Evolutionary conservation across 148 eudicot genomes (phyloP), one percentile per base, ranked within the genome.

Genomic region (Selenicereus undatus): DNA sequence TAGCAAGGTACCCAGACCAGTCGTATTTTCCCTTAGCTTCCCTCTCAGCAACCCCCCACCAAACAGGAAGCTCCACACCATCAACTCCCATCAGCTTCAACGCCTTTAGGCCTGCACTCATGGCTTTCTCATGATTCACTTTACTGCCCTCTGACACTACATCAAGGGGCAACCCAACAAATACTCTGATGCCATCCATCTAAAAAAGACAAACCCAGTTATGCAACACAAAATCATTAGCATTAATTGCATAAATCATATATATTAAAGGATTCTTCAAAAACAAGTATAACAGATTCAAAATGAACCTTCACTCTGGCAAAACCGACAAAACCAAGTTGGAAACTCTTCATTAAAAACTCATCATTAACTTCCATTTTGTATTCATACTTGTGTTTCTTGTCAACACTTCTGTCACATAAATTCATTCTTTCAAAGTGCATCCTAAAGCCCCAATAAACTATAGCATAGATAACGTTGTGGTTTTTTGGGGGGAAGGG

Each of bases 41-140:
- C 64, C 83, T 90, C 89, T 95, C 98, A 5, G 85, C 96, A 24
- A 90, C 48, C 21, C 98, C 96, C 98, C 98, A 95, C 96, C 96
- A 95, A 11, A 95, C 76, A 0, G 98, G 96, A 70, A 95, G 95
- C 87, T 95, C 98, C 17, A 95, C 97, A 29, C 98, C 97, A 30
- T 89, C 91, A 29, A 95, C 91, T 0, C 98, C 98, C 85, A 95
- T 83, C 52, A 95, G 86, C 81, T 95, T 91, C 83, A 95, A 76
- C 22, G 98, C 98, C 79, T 86, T 89, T 30, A 95, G 79, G n/a
- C 98, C 98, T 12, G 89, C 93, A 69, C 88, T 76, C 50, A 95
- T 86, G 74, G 98, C 98, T 78, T 84, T 84, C n/a, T 84, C 88
- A 45, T 95, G 92, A 71, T 86, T 95, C 77, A 95, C 81, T 2